Evolutionary conservation across 306 rosid genomes (phyloP), one percentile per base, ranked within the genome.

Genomic region (Hippophae tibetana): DNA sequence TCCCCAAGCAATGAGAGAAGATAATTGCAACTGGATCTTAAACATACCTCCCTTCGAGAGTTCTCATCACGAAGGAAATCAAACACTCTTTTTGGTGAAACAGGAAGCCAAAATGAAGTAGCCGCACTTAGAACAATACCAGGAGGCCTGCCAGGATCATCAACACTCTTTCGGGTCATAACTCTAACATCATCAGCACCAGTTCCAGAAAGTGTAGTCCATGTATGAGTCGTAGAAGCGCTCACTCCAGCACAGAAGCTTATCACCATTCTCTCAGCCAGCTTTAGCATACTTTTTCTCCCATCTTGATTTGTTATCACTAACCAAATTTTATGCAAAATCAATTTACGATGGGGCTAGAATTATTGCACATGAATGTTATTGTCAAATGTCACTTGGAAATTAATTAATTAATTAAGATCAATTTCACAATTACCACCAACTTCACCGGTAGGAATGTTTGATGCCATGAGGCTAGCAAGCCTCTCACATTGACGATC

Each of bases 231-330:
- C 8, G 97, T 93, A 0, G 99, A 88, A 25, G 95, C 99, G 46
- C 99, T 86, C 81, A 89, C 99, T 66, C 99, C 99, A 10, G 81
- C 89, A 41, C 99, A 93, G 63, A 93, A 93, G 72, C 99, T 89
- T 58, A 89, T 84, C 2, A 86, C 95, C 99, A 93, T 93, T 52
- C 99, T 88, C 79, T 93, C 99, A 0, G 99, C 99, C 41, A 93
- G 73, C 60, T 93, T 93, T 79, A 93, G 18, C 95, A 93, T 88
- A 25, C 99, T 93, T 81, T 84, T 93, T 45, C 99, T 88, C 53
- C 95, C 97, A 43, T 88, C 99, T 82, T 86, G 97, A 75, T 69
- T 93, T 31, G 97, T 89, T 76, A 93, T 80, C 69, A 88, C 96
- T 92, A 8, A 43, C 7, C 52, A 10, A 14, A 11, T 31, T 6